A percentile compares a stretch with the other conserved stretches of the same genome.
These are phyloP conservation scores for Mortierella antarctica DNA, from an alignment of 192 early-diverging fungal genomes.

Conservation along the genomic window DNA sequence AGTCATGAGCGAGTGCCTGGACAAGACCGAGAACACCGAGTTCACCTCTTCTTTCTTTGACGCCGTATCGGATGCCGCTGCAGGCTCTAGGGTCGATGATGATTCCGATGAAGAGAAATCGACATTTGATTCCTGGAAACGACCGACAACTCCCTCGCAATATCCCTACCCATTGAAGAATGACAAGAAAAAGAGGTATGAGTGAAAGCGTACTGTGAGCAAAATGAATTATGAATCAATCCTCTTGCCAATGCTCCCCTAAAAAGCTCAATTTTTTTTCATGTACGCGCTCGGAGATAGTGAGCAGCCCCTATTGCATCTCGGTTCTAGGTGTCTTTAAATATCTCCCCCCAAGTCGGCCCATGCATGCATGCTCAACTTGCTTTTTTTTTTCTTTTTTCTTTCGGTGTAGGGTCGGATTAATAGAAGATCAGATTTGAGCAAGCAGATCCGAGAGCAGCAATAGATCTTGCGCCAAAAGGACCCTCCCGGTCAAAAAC, in stretches of 20 bases:
- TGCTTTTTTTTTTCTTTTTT: no score
- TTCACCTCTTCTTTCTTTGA: slow-evolving; percentile 3
- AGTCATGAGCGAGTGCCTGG: slow-evolving; percentile 3
- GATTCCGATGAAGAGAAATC: slow-evolving; percentile 42
- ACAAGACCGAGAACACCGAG: slow-evolving; percentile 2
- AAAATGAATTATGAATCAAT: not conserved
- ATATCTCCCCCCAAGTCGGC: no score
- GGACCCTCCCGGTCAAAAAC: no score
- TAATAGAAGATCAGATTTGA: no score
- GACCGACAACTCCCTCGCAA: slow-evolving; percentile 67
- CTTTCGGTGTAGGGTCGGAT: no score
- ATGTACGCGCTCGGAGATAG: not conserved
- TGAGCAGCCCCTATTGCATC: no score
- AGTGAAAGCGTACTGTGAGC: not conserved
- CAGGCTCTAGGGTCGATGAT: not conserved
- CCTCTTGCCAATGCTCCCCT: not conserved
- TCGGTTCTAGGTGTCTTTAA: no score
- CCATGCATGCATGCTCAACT: no score
- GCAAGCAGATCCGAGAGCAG: no score
- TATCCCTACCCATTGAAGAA: slow-evolving; percentile 55
- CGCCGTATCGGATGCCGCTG: not conserved
- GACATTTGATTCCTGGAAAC: slow-evolving; percentile 60
- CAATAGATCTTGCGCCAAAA: no score
- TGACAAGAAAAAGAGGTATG: not conserved
- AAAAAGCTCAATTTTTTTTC: not conserved